Conservation (phyloP, 176 grass and related monocot genomes). For the Elymus sibiricus region DNA sequence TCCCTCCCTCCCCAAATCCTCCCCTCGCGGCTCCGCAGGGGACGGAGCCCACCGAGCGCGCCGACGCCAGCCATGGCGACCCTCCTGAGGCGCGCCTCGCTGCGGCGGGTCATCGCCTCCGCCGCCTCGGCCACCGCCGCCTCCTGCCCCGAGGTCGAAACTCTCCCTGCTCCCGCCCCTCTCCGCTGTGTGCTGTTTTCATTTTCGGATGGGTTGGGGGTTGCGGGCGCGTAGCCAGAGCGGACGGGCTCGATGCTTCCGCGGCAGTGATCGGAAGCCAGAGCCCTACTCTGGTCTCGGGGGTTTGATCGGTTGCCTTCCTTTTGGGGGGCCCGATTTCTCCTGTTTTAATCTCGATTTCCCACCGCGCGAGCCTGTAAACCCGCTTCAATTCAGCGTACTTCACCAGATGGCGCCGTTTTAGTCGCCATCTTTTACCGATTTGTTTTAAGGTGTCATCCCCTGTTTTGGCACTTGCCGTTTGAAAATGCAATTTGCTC, state of each 20-base stretch:
- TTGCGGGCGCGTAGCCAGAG: neutral
- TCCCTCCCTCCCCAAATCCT: neutral
- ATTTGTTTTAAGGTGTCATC: neutral
- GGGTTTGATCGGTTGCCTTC: neutral
- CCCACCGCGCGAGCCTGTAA: neutral
- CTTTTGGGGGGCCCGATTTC: neutral
- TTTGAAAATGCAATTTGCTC: neutral
- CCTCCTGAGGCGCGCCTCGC: slow-evolving; percentile 53
- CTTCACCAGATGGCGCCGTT: neutral
- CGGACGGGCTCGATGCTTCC: neutral
- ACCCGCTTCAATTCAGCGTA: neutral
- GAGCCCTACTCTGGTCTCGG: neutral
- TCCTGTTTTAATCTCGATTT: slow-evolving; percentile 15
- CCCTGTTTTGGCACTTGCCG: neutral
- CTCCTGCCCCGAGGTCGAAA: slow-evolving; percentile 26
- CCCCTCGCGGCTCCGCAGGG: slow-evolving; percentile 5
- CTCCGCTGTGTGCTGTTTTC: neutral
- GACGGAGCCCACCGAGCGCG: neutral
- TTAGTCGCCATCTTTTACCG: neutral
- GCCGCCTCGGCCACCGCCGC: slow-evolving; percentile 24
- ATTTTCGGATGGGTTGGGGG: neutral
- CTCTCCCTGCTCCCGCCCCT: neutral
- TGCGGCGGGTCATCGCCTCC: slow-evolving; percentile 50
- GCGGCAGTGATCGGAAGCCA: neutral
- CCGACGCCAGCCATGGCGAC: slow-evolving; percentile 57